Base-by-base conservation (phyloP, 2,329 filamentous ascomycete species). In the Calonectria henricotiae region DNA sequence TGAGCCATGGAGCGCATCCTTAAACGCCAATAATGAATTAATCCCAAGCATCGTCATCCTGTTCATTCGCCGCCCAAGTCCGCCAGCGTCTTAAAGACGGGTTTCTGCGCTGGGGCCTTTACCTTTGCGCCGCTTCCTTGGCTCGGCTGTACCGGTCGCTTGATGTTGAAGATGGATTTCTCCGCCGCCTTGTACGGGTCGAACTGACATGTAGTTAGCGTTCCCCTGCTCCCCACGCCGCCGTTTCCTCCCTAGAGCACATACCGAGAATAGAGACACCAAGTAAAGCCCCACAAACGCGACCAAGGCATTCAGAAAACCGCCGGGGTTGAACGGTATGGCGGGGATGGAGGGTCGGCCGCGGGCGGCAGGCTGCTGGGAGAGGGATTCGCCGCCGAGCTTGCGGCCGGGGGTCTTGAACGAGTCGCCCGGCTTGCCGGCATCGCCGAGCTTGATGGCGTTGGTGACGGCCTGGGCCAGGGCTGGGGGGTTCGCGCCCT, bases 391-490 rank as follows among this genome's bases (percentile, higher is more conserved):
- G 23, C 85, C 86, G 9, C 89, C 90, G 0, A 92, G 84, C 27
- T 88, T 90, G 51, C 89, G 86, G 1, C 90, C 90, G 0, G 85
- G 85, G 0, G 86, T 86, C 62, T 84, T 84, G 77, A 91, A 92
- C 0, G 82, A 81, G 2, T 86, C 84, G 60, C 85, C 86, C 1
- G 82, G 76, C 6, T 84, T 80, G 1, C 84, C 84, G 17, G 82
- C 78, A 39, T 80, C 81, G 11, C 82, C 82, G 20, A 91, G 83
- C 79, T 89, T 89, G 62, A 90, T 85, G 4, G 89, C 90, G 80
- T 93, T 93, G 77, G 92, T 91, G 73, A 98, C 91, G 27, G 93
- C 94, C 67, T 90, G 88, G 41, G 91, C 92, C 49, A 99, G 90
- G 62, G 90, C 91, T 12, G 91, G 87, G 1, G 91, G 89, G 84